A percentile compares a stretch with the other conserved stretches of the same genome.
phyloP scores from a whole-genome alignment of 129 eudicot species.

The Calendula officinalis region DNA sequence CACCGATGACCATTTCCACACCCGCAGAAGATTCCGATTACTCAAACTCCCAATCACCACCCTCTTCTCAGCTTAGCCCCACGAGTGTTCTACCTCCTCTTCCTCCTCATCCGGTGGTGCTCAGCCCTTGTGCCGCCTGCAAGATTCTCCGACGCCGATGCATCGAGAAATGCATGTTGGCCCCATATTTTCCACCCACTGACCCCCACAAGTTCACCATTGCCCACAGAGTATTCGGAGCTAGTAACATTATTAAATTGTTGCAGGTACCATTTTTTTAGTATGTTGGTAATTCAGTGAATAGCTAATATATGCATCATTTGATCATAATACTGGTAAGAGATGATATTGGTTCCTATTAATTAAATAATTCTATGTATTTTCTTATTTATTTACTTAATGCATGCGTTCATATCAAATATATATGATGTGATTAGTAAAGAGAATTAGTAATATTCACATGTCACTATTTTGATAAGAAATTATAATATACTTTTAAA shows the following conservation, averaged over 20 bases:
- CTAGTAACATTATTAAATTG: constrained; percentile 42
- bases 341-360: too few relatives aligned
- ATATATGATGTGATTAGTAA: too few relatives aligned
- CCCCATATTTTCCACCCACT: constrained; percentile 46
- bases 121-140: constrained; percentile 53
- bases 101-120: constrained; percentile 29
- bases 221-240: constrained; percentile 45
- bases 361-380: too few relatives aligned
- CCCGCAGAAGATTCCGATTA: constrained; percentile 17
- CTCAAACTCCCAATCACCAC: constrained; percentile 19
- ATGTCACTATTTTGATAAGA: too few relatives aligned
- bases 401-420: too few relatives aligned
- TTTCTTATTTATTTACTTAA: too few relatives aligned
- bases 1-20: constrained; percentile 20
- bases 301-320: background rate
- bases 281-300: background rate
- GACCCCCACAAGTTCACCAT: constrained; percentile 43
- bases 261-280: constrained; percentile 31
- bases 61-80: constrained; percentile 31
- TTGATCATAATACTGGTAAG: too few relatives aligned
- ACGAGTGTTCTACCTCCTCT: constrained; percentile 24
- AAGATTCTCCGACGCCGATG: constrained; percentile 48
- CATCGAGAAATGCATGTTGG: constrained; percentile 44
- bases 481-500: too few relatives aligned
- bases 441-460: too few relatives aligned